Conservation (phyloP, 768 basidiomycete species). For the Kwoniella mangroviensis region DNA sequence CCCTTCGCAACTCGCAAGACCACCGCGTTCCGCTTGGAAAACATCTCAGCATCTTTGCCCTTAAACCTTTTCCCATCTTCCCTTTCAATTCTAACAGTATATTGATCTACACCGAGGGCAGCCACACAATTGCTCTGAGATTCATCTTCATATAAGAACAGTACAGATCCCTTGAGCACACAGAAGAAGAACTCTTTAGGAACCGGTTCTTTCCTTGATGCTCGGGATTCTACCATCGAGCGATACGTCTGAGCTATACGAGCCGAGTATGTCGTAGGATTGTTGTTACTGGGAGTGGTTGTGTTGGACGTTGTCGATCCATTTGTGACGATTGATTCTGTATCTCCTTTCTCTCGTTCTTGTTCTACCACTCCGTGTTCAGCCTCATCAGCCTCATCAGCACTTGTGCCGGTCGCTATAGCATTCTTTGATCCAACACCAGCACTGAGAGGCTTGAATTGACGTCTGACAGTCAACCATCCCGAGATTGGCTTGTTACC, state of each 20-base stretch:
- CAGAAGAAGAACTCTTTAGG: conserved; percentile 94
- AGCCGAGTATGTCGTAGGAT: conserved; percentile 35
- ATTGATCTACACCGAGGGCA: conserved; percentile 80
- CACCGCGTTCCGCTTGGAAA: conserved; percentile 85
- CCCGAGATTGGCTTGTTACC: conserved; percentile 39
- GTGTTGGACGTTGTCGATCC: conserved; percentile 39
- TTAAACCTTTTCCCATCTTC: conserved; percentile 61
- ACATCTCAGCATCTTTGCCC: conserved; percentile 72
- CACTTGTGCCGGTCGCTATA: conserved; percentile 10
- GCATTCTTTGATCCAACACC: conserved; percentile 10
- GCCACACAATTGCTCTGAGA: conserved; percentile 86
- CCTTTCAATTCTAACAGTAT: conserved; percentile 75
- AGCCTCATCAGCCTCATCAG: conserved; percentile 3
- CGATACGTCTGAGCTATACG: conserved; percentile 43
- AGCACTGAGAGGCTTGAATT: conserved; percentile 28
- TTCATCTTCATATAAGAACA: conserved; percentile 95
- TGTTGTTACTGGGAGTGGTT: neutral
- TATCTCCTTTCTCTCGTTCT: conserved; percentile 27
- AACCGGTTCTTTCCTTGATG: conserved; percentile 55
- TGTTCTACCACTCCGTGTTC: conserved; percentile 15
- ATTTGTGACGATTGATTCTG: conserved; percentile 35
- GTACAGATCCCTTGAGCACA: conserved; percentile 84
- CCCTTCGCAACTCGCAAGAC: conserved; percentile 44
- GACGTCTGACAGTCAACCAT: conserved; percentile 48
- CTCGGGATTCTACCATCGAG: conserved; percentile 37